Base-by-base conservation (phyloP, 2,329 filamentous ascomycete genomes). In the Triangularia setosa region DNA sequence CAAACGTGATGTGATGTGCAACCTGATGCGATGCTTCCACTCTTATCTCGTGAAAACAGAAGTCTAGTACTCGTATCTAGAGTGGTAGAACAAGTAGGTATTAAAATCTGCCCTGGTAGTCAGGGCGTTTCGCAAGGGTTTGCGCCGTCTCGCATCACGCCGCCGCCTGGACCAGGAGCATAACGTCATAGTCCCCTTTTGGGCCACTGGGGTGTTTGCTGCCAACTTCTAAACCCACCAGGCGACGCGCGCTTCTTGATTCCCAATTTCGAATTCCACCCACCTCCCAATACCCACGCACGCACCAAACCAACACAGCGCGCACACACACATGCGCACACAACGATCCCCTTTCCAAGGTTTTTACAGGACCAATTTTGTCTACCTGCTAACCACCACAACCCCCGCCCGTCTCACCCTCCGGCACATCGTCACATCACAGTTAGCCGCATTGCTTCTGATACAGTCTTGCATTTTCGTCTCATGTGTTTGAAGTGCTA, bases 111-210 rank as follows among this genome's bases (percentile, higher is more conserved):
- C 7, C 40, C 40, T n/a, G 40, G 40, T n/a, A 48, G 40, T 48
- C 40, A 48, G 40, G 40, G 40, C 40, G 40, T 48, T 12, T 33
- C 52, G 56, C 52, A 16, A 28, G 21, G 52, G 52, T 55, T 55
- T 23, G 52, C 62, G 61, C n/a, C 58, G 60, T 54, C 64, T 63
- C 61, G 52, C 40, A 62, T 24, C 6, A 18, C 52, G 52, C 52
- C 40, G 40, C 40, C 57, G 60, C 54, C 40, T 62, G 33, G 57
- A 60, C 40, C 56, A 56, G 64, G 12, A 33, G 57, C 67, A 63
- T 64, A 62, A 69, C 68, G 68, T 70, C 68, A 70, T 69, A 67
- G 67, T 66, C 65, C 60, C 66, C 61, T 58, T 70, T 69, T 62
- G 23, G 62, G 40, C 58, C 64, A 53, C 59, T 63, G 58, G 67